Conservation (phyloP, 1,284 basidiomycete genomes). For the Bjerkandera adusta region DNA sequence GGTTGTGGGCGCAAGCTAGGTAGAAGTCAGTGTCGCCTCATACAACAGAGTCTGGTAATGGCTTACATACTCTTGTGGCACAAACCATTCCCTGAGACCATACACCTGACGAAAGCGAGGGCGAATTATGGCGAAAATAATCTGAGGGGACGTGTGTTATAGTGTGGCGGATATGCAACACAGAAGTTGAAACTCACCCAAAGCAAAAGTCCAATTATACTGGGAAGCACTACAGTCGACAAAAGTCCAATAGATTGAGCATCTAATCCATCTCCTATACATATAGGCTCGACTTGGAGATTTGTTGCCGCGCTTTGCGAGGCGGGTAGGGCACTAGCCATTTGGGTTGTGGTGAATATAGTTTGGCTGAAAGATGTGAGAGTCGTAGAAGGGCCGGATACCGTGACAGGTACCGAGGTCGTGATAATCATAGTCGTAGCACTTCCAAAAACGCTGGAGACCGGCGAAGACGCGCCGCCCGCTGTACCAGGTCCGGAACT, state of each 20-base stretch:
- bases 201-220: conserved; percentile 54
- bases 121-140: conserved; percentile 63
- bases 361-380: conserved; percentile 42
- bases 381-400: conserved; percentile 38
- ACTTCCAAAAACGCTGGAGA: too few species aligned
- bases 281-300: conserved; percentile 39
- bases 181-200: conserved; percentile 50
- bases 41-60: not conserved
- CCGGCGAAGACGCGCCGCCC: too few species aligned
- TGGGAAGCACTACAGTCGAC: conserved; percentile 54
- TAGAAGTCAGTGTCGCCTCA: conserved; percentile 5
- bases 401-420: conserved; percentile 24
- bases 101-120: conserved; percentile 71
- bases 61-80: conserved; percentile 58
- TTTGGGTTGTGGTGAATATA: conserved; percentile 31
- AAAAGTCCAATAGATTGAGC: conserved; percentile 61
- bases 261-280: conserved; percentile 65
- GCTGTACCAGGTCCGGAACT: conserved; percentile 23
- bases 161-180: conserved; percentile 6
- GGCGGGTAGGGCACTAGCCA: conserved; percentile 30
- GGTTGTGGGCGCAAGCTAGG: conserved; percentile 62
- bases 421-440: conserved; percentile 38
- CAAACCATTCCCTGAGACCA: conserved; percentile 71
- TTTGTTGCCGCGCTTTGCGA: conserved; percentile 23
- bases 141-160: conserved; percentile 37